Base-by-base conservation (phyloP, 495 filamentous ascomycete species). In the Hypoxylon rickii region DNA sequence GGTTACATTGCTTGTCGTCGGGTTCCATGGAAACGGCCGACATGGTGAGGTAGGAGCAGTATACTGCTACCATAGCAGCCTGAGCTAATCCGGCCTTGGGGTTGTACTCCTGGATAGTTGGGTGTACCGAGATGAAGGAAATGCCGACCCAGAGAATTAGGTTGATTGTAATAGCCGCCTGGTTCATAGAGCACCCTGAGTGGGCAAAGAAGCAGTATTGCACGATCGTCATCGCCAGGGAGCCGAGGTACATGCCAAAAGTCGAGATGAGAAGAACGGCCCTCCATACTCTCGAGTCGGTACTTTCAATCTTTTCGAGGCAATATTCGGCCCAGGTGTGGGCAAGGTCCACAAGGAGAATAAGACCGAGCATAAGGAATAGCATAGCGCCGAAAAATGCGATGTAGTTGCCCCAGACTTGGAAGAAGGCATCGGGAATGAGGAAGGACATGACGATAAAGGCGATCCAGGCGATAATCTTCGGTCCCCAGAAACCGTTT, bases 321-420 rank as follows among this genome's bases (percentile, higher is more conserved):
- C 95, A 97, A 66, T 93, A 87, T 70, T 98, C 94, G 15, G 94
- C 94, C 91, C 93, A 97, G n/a, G 89, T 89, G 69, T 98, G 95
- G 4, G 94, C 94, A 48, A 98, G 83, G 54, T 98, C 94, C 29
- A 98, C 93, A 33, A 98, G 76, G 17, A 98, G 83, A 46, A 97
- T 89, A 47, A 98, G 79, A 20, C 94, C 94, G 34, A 98, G 81
- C 2, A 98, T 81, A 7, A 98, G 81, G 81, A 98, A 98, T 31
- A 97, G 79, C 79, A 96, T 94, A 38, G 94, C 94, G 59, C 89
- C 87, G 43, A 89, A 72, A 45, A 96, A 83, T 34, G 94, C 87
- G 62, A 97, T 84, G 70, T 96, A 97, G 72, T 95, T 91, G 46
- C 95, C 94, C 83, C 92, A 98, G 49, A 91, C 83, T 69, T 95